These are phyloP conservation scores for Rhododendron kiyosumense DNA, from an alignment of 148 eudicot species.

Conservation along the genomic window DNA sequence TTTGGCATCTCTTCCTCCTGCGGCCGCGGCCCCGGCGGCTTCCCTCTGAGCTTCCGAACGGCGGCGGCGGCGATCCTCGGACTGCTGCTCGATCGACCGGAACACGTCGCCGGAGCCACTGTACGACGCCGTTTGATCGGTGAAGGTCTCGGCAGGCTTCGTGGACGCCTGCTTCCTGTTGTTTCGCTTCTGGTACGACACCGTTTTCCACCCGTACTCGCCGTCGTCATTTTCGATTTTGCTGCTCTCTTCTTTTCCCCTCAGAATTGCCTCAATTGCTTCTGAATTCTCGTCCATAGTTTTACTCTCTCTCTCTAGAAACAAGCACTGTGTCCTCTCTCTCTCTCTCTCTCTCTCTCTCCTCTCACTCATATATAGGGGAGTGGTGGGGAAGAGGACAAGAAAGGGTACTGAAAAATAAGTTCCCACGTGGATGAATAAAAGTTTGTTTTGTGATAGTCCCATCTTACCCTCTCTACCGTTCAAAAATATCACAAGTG, in stretches of 20 bases:
- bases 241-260: conserved; percentile 9
- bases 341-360: background rate
- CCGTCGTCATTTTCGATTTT: background rate
- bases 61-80: conserved; percentile 32
- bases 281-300: conserved; percentile 8
- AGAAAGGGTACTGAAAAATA: background rate
- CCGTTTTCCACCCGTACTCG: conserved; percentile 10
- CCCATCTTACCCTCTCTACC: background rate
- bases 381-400: background rate
- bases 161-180: background rate
- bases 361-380: background rate
- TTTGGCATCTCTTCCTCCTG: conserved; percentile 3
- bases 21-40: conserved; percentile 9
- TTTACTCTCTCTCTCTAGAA: background rate
- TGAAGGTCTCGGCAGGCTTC: background rate
- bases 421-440: conserved; percentile 11
- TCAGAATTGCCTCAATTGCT: conserved; percentile 2
- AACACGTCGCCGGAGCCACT: conserved; percentile 15
- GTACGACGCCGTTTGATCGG: background rate
- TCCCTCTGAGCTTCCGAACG: conserved; percentile 22
- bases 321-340: background rate
- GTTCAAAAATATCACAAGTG: background rate
- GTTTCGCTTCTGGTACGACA: conserved; percentile 13
- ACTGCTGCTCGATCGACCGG: conserved; percentile 26
- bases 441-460: background rate